These are phyloP conservation scores for Debaryomycetaceae sp. DNA, from an alignment of 1,139 yeast species.

Conservation along the genomic window DNA sequence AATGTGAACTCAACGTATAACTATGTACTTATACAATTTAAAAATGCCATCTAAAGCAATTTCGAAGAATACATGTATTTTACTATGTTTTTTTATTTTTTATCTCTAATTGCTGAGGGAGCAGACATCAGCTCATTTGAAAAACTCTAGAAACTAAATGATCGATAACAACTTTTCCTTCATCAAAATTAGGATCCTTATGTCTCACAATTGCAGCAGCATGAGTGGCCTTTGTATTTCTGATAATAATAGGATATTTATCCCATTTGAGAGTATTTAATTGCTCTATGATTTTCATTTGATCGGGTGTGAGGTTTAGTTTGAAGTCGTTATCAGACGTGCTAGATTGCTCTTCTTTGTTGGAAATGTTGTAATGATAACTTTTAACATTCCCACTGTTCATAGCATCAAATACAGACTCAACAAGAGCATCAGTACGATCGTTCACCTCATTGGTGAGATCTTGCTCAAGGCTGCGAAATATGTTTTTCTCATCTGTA, in stretches of 20 bases:
- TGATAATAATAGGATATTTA: constrained; percentile 68
- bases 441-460: constrained; percentile 37
- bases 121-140: constrained; percentile 9
- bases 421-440: constrained; percentile 56
- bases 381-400: constrained; percentile 23
- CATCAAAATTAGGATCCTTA: constrained; percentile 49
- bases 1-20: no score
- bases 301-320: constrained; percentile 39
- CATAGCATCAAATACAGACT: constrained; percentile 59
- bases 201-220: constrained; percentile 78
- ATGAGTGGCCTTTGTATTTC: constrained; percentile 65
- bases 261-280: constrained; percentile 63
- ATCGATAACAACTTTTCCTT: constrained; percentile 63
- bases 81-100: no score
- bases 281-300: constrained; percentile 50
- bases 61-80: no score
- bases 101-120: no score
- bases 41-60: neutral
- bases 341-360: constrained; percentile 2
- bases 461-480: constrained; percentile 15
- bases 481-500: constrained; percentile 4
- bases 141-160: constrained; percentile 56
- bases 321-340: constrained; percentile 20
- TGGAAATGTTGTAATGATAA: constrained; percentile 17
- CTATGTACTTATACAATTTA: neutral